Conservation (phyloP, 306 rosid species). For the Styphnolobium japonicum region DNA sequence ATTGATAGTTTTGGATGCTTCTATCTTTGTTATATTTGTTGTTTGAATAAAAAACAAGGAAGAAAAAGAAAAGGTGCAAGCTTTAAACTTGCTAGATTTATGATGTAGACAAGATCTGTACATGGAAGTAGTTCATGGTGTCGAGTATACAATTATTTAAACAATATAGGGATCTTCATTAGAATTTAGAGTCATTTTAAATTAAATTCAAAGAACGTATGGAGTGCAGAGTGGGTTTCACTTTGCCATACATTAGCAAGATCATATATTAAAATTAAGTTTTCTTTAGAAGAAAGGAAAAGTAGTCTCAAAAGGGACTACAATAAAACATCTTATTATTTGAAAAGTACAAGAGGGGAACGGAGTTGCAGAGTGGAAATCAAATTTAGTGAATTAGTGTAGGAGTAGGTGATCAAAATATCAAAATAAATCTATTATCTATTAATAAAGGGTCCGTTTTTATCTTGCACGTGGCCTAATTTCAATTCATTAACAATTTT, state of each 20-base stretch:
- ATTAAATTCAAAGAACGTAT: background rate
- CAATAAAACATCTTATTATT: too few species aligned
- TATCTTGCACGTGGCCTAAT: too few species aligned
- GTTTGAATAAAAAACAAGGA: background rate
- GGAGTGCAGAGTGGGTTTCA: background rate
- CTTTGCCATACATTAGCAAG: too few species aligned
- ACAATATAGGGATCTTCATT: background rate
- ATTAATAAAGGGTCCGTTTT: too few species aligned
- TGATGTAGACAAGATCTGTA: background rate
- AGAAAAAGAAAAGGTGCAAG: background rate
- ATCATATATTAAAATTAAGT: background rate
- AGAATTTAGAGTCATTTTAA: background rate
- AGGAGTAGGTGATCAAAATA: too few species aligned
- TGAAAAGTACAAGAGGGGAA: too few species aligned
- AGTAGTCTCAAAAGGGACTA: background rate
- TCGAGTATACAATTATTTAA: background rate
- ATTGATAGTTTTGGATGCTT: too few species aligned
- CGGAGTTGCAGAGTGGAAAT: background rate
- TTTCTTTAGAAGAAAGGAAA: background rate
- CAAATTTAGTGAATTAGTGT: too few species aligned
- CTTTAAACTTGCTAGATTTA: background rate
- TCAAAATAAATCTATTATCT: too few species aligned
- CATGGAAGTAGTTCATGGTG: background rate
- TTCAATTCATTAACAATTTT: too few species aligned
- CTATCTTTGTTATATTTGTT: background rate